Percentiles rank a stretch among this genome's conserved stretches.
Evolutionary conservation across 2,329 filamentous ascomycete species (phyloP).

Genomic region (Chaetothyriales sp.): DNA sequence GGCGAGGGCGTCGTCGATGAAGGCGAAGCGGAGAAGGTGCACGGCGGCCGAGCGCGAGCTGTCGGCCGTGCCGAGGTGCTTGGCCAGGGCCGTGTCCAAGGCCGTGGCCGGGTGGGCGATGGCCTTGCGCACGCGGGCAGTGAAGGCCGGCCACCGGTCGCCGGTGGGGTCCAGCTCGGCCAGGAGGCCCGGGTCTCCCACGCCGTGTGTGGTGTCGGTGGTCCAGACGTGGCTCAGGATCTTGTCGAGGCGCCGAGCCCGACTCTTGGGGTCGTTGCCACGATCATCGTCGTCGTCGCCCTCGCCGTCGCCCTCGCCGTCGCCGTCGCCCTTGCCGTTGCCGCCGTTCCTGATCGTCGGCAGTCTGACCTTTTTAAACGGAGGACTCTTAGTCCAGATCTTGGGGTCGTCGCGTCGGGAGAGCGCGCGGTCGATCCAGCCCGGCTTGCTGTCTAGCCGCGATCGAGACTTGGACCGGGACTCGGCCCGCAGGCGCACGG

Average conservation of each 20-base stretch:
- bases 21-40: constrained; percentile 8
- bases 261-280: neutral
- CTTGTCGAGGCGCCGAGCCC: neutral
- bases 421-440: neutral
- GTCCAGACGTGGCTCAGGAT: neutral
- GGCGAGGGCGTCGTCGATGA: constrained; percentile 14
- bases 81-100: neutral
- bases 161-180: neutral
- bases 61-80: neutral
- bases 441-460: neutral
- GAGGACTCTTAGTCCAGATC: neutral
- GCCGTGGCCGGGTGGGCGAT: neutral
- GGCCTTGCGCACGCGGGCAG: neutral
- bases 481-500: neutral
- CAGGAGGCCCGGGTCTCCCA: neutral
- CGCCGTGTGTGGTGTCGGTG: neutral
- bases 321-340: neutral
- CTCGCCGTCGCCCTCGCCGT: neutral
- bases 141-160: neutral
- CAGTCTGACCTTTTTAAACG: neutral
- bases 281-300: neutral
- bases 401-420: neutral
- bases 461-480: neutral
- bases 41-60: neutral
- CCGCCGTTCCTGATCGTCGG: too few species aligned